Evolutionary conservation across 192 early-diverging fungal species (phyloP).

Genomic region (Umbelopsis isabellina): DNA sequence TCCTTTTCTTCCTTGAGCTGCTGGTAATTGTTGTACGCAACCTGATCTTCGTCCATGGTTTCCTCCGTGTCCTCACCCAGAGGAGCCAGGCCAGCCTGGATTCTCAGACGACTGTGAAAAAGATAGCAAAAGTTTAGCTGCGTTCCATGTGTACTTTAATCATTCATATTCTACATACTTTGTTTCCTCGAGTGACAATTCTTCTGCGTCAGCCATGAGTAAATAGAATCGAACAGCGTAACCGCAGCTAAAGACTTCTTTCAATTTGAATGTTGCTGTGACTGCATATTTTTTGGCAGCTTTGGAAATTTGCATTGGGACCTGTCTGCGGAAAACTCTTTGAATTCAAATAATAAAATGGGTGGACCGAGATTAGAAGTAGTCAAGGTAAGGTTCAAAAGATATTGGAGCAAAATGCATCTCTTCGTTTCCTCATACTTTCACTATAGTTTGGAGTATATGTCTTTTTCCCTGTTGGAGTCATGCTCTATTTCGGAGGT

Average conservation of each 20-base stretch:
- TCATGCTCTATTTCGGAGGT: conserved; percentile 55
- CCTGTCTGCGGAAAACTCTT: background rate
- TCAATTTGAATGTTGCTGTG: background rate
- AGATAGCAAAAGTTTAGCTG: conserved; percentile 2
- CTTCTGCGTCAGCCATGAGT: conserved; percentile 36
- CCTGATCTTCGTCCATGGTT: conserved; percentile 39
- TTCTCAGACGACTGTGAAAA: conserved; percentile 51
- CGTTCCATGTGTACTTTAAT: background rate
- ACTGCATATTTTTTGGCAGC: background rate
- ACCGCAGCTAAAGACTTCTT: no score
- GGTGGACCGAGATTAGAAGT: conserved; percentile 49
- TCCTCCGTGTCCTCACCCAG: conserved; percentile 42
- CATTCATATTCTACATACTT: conserved; percentile 39
- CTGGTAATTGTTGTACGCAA: conserved; percentile 62
- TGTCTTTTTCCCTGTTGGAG: conserved; percentile 53
- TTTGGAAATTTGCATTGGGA: background rate
- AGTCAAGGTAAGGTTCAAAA: conserved; percentile 35
- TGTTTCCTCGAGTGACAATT: conserved; percentile 54
- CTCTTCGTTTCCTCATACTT: background rate
- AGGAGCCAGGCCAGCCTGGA: conserved; percentile 54
- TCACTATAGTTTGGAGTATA: conserved; percentile 51
- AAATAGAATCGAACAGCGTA: background rate
- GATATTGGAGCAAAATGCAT: background rate
- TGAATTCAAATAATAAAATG: conserved; percentile 28
- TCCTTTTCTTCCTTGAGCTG: conserved; percentile 53